These are phyloP conservation scores for Aspergillus proliferans DNA, from an alignment of 2,329 filamentous ascomycete species.

Conservation along the genomic window DNA sequence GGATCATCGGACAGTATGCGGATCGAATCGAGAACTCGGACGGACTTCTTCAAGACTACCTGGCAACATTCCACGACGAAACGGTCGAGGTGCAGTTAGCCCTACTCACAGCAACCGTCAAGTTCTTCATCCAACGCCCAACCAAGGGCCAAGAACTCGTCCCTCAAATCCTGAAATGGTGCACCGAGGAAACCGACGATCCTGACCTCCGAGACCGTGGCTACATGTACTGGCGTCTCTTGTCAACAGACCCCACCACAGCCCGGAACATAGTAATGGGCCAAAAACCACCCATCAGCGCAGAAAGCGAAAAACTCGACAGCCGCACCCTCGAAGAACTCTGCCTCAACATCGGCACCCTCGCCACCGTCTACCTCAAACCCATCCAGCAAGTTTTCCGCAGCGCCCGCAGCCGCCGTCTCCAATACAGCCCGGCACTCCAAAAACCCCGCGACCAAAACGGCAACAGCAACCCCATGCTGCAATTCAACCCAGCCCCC, in stretches of 20 bases:
- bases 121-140: constrained; percentile 93
- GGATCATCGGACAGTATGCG: constrained; percentile 98
- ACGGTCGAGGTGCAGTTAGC: constrained; percentile 93
- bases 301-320: constrained; percentile 91
- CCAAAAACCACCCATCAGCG: constrained; percentile 91
- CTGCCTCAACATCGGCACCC: constrained; percentile 90
- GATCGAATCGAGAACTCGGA: constrained; percentile 97
- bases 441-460: constrained; percentile 58
- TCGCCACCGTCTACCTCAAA: constrained; percentile 96
- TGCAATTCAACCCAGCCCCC: constrained; percentile 23
- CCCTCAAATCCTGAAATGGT: constrained; percentile 94
- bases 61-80: constrained; percentile 90
- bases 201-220: constrained; percentile 91
- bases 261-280: constrained; percentile 93
- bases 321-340: constrained; percentile 89
- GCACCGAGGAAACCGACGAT: constrained; percentile 98
- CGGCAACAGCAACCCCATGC: constrained; percentile 15
- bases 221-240: constrained; percentile 98
- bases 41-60: constrained; percentile 84
- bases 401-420: constrained; percentile 69
- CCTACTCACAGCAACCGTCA: constrained; percentile 90
- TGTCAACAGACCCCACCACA: constrained; percentile 82
- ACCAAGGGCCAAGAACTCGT: constrained; percentile 92
- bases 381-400: constrained; percentile 97
- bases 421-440: constrained; percentile 78